Evolutionary conservation across 306 rosid species (phyloP).

Genomic region (Quercus glauca): DNA sequence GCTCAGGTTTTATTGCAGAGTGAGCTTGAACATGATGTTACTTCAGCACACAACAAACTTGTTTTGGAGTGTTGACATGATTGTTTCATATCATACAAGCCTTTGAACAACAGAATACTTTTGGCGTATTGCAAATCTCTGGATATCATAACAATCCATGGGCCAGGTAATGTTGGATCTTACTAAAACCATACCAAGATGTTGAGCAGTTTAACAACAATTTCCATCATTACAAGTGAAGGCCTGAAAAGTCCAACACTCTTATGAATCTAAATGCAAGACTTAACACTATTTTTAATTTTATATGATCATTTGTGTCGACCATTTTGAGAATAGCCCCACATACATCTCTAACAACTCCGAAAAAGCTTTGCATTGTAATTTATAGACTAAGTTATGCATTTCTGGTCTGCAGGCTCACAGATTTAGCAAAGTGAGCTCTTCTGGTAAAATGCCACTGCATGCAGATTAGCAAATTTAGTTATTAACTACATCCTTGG

Average conservation of each 20-base stretch:
- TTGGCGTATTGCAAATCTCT: neutral
- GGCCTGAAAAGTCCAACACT: neutral
- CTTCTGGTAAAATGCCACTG: neutral
- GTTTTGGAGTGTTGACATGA: neutral
- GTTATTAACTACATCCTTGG: neutral
- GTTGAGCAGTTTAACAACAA: conserved; percentile 1
- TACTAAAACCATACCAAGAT: conserved; percentile 4
- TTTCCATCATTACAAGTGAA: neutral
- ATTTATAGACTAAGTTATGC: neutral
- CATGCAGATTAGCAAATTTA: conserved; percentile 2
- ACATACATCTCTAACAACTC: conserved; percentile 3
- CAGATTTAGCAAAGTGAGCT: neutral
- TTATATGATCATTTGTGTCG: neutral
- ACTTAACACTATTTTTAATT: neutral
- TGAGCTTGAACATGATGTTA: neutral
- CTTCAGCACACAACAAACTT: neutral
- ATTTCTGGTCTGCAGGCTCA: neutral
- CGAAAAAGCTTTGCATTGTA: neutral
- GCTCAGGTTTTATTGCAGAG: neutral
- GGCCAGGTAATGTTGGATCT: neutral
- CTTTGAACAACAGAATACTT: neutral
- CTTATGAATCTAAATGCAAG: neutral
- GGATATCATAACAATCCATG: neutral
- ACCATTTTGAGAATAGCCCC: neutral
- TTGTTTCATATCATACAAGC: neutral